These are phyloP conservation scores for Penicillium desertorum DNA, from an alignment of 495 filamentous ascomycete genomes.

Conservation along the genomic window DNA sequence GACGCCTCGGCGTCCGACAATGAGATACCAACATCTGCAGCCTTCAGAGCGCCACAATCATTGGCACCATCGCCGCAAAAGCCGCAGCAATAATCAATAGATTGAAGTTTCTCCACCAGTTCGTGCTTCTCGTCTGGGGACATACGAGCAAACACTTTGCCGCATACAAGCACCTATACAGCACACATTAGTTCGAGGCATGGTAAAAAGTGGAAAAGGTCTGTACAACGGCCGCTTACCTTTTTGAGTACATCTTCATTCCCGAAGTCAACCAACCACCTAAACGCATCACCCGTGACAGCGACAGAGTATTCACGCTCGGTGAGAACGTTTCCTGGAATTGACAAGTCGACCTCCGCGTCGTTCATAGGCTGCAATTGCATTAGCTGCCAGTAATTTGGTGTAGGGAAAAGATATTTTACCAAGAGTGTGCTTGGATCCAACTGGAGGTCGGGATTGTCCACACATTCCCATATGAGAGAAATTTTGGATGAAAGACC, in stretches of 20 bases:
- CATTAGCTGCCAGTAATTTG: constrained; percentile 27
- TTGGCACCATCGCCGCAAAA: constrained; percentile 99
- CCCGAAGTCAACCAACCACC: constrained; percentile 93
- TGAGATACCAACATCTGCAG: constrained; percentile 98
- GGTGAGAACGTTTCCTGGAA: constrained; percentile 79
- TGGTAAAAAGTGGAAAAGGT: neutral
- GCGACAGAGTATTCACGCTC: constrained; percentile 82
- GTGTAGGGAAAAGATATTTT: constrained; percentile 17
- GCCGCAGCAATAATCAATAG: constrained; percentile 90
- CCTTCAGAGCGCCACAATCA: constrained; percentile 96
- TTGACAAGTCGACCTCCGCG: constrained; percentile 69
- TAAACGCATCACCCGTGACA: constrained; percentile 88
- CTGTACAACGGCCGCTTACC: constrained; percentile 38
- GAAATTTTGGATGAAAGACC: constrained; percentile 64
- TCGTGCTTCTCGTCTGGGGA: constrained; percentile 99
- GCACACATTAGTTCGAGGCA: neutral
- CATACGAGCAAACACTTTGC: constrained; percentile 97
- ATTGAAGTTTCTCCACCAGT: constrained; percentile 93
- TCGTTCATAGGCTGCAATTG: constrained; percentile 65
- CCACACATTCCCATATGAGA: constrained; percentile 88
- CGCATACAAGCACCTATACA: constrained; percentile 76
- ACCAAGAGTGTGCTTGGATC: constrained; percentile 75
- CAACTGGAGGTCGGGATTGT: constrained; percentile 72
- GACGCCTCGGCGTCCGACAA: constrained; percentile 97
- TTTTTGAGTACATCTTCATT: constrained; percentile 70